Conservation (phyloP, 139 green algal genomes). For the Zygnema circumcarinatum region DNA sequence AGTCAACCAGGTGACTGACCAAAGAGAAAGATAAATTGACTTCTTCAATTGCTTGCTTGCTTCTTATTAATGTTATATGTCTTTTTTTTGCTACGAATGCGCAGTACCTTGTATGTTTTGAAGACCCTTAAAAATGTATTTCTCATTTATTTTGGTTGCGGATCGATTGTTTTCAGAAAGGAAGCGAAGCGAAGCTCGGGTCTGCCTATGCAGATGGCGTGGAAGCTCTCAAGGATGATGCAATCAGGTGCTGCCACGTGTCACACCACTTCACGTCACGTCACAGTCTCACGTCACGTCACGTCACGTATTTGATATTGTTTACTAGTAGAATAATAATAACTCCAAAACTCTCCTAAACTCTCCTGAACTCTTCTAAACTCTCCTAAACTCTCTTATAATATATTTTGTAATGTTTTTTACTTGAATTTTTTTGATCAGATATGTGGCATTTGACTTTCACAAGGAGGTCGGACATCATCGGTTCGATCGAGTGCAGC, state of each 20-base stretch:
- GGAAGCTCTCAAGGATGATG: slow-evolving; percentile 29
- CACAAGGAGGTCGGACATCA: slow-evolving; percentile 43
- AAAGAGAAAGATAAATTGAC: no score
- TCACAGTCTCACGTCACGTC: no score
- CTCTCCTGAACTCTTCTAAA: no score
- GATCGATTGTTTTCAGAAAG: slow-evolving; percentile 30
- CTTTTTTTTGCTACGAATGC: not conserved
- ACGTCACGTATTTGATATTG: no score
- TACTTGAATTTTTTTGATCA: no score
- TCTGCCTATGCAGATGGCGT: slow-evolving; percentile 21
- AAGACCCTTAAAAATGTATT: no score
- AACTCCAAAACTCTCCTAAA: no score
- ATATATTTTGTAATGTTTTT: no score
- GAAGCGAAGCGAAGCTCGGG: slow-evolving; percentile 20
- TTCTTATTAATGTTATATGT: not conserved
- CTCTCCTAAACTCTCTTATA: no score
- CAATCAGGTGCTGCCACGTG: not conserved
- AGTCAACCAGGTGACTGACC: slow-evolving; percentile 44
- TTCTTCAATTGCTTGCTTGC: not conserved
- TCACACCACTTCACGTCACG: not conserved
- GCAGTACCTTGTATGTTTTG: no score
- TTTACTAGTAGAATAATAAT: no score
- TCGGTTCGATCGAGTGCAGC: slow-evolving; percentile 35
- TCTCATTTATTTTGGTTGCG: no score
- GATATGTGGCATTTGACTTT: slow-evolving; percentile 24